Percentiles rank a stretch among this genome's conserved stretches.
Evolutionary conservation across 1,284 basidiomycete genomes (phyloP).

Genomic region (Amylostereum chailletii): DNA sequence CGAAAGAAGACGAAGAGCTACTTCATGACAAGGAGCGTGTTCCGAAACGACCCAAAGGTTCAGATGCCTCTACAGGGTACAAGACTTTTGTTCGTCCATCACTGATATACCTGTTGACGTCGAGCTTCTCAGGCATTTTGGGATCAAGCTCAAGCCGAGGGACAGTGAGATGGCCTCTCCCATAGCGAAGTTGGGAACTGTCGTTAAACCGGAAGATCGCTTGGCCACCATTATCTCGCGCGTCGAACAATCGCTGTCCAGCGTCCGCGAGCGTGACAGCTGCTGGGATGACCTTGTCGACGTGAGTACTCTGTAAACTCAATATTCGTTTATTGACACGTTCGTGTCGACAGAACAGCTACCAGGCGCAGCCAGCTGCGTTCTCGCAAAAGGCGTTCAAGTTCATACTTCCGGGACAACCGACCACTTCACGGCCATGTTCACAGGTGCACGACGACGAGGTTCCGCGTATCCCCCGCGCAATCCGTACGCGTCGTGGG

Average conservation of each 20-base stretch:
- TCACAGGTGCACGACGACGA: conserved; percentile 21
- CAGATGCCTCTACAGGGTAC: neutral
- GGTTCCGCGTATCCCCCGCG: conserved; percentile 26
- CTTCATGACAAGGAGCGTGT: neutral
- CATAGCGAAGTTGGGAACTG: conserved; percentile 32
- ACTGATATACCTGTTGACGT: conserved; percentile 3
- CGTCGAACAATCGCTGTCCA: conserved; percentile 60
- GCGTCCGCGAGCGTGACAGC: conserved; percentile 68
- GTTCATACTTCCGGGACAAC: conserved; percentile 31
- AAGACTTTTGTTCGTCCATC: neutral
- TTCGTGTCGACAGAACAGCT: conserved; percentile 39
- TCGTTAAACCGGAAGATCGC: conserved; percentile 61
- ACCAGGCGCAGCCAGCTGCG: conserved; percentile 42
- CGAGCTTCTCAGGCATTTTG: conserved; percentile 17
- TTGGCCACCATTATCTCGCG: conserved; percentile 49
- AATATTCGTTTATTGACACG: conserved; percentile 3
- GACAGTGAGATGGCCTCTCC: conserved; percentile 21
- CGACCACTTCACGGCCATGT: conserved; percentile 27
- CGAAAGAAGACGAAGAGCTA: conserved; percentile 72
- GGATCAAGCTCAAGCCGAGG: conserved; percentile 36
- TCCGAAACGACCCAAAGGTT: neutral
- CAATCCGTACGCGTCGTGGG: conserved; percentile 70
- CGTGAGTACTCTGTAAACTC: conserved; percentile 29
- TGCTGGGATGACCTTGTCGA: conserved; percentile 85
- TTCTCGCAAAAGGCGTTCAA: conserved; percentile 58